These are phyloP conservation scores for Pichia sorboxylosa DNA, from an alignment of 1,139 yeast species.

Conservation along the genomic window DNA sequence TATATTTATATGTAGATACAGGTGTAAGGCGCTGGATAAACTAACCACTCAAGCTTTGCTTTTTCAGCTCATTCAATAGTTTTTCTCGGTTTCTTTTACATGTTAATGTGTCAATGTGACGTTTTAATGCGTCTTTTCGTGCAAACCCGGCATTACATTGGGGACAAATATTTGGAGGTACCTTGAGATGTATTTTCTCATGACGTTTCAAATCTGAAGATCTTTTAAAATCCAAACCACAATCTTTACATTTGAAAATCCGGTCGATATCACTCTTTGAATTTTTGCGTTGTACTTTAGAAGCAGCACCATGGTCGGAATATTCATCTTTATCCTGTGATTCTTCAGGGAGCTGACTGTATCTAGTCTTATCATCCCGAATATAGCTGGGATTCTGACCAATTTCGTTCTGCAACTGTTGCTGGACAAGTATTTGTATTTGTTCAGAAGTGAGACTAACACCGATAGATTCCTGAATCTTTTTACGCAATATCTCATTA, in stretches of 20 bases:
- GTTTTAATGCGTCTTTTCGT: conserved; percentile 64
- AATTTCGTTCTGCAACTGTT: neutral
- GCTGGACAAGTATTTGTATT: neutral
- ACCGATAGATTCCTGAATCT: neutral
- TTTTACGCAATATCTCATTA: neutral
- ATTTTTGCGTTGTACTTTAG: too few species aligned
- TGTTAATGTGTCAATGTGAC: conserved; percentile 62
- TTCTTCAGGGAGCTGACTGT: neutral
- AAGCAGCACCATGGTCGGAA: neutral
- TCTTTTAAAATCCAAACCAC: conserved; percentile 47
- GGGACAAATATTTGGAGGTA: conserved; percentile 61
- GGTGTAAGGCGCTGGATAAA: too few species aligned
- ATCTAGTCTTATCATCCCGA: neutral
- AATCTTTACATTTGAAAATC: conserved; percentile 33
- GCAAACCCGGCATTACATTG: conserved; percentile 76
- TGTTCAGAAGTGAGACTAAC: neutral
- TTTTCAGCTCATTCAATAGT: conserved; percentile 17
- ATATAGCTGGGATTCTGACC: neutral
- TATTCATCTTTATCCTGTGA: conserved; percentile 1
- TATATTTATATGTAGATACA: too few species aligned
- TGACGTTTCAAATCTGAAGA: conserved; percentile 58
- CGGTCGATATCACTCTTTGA: conserved; percentile 7
- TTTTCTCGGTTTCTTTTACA: conserved; percentile 58
- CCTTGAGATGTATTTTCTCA: conserved; percentile 31
- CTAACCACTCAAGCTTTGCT: neutral